Evolutionary conservation across 306 rosid species (phyloP), one percentile per base, ranked within the genome.

Genomic region (Amphicarpaea edgeworthii): DNA sequence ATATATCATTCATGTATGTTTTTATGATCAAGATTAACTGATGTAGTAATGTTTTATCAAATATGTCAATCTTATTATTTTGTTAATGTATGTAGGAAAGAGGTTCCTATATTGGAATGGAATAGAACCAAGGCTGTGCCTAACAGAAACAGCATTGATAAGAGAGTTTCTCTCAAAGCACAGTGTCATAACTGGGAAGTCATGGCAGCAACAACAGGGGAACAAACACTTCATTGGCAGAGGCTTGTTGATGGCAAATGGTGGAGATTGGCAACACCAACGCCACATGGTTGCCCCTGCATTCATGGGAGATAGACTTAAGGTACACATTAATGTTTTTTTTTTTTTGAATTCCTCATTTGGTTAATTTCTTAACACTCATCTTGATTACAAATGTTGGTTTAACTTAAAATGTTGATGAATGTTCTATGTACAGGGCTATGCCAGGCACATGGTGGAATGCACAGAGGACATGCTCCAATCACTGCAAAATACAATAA

Each of bases 361-460:
- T 3, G 47, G 12, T 30, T 30, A 30, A 2, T 41, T 41, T 41
- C 4, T 11, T 41, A 41, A 41, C 46, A 41, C 14, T 41, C 15
- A 12, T 42, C 7, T 45, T 5, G 62, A 11, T 11, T 55, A 55
- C 1, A 58, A 14, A 70, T 69, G n/a, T n/a, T n/a, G 77, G 16
- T 87, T 70, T 69, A 7, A 30, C 9, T n/a, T 64, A 41, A 60
- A 62, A 53, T 34, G 37, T 19, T 73, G 75, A 55, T 34, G 28
- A 3, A 6, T 0, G 30, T 46, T 5, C 5, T 8, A 37, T 61
- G 5, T 42, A 53, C n/a, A 93, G 98, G 78, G 89, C 74, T 95
- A 89, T 80, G 93, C 83, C 34, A 88, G 86, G 60, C 78, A 86
- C 76, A 95, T 95, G 98, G 93, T 90, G 88, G 96, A 90, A 62